These are phyloP conservation scores for Colletotrichum endophyticum DNA, from an alignment of 2,329 filamentous ascomycete genomes.

Conservation along the genomic window DNA sequence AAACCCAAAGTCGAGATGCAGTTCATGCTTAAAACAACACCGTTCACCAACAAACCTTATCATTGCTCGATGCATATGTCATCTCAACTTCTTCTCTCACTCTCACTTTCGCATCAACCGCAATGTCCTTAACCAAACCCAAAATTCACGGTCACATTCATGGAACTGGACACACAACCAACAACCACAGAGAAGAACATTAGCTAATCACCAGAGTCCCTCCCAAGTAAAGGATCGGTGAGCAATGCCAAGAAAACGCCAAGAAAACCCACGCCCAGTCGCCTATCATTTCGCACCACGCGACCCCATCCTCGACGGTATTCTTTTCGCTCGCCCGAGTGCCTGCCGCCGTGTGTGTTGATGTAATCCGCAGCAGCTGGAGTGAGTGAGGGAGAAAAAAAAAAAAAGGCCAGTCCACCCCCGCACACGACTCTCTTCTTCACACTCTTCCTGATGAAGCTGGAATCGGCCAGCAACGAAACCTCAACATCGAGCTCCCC, in stretches of 20 bases:
- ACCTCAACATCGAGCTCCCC: neutral
- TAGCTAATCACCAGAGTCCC: neutral
- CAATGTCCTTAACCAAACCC: neutral
- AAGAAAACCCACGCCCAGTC: neutral
- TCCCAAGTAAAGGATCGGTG: neutral
- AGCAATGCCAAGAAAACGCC: conserved; percentile 8
- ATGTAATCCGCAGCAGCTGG: conserved; percentile 1
- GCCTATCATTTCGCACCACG: conserved; percentile 19
- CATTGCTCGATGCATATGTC: neutral
- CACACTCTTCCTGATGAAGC: neutral
- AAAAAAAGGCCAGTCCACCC: neutral
- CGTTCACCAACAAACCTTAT: neutral
- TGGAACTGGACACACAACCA: neutral
- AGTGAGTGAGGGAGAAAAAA: neutral
- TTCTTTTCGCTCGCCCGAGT: neutral
- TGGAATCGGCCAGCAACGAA: neutral
- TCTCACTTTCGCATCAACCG: neutral
- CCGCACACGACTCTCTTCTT: neutral
- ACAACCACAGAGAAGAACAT: neutral
- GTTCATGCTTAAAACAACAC: neutral
- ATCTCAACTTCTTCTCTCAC: neutral
- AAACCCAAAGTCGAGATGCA: neutral
- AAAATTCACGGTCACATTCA: neutral
- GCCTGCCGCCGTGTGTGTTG: neutral
- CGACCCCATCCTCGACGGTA: conserved; percentile 2